A percentile compares a stretch with the other conserved stretches of the same genome.
phyloP scores from a whole-genome alignment of 495 filamentous ascomycete species.

The Hyphodiscus hymeniophilus region DNA sequence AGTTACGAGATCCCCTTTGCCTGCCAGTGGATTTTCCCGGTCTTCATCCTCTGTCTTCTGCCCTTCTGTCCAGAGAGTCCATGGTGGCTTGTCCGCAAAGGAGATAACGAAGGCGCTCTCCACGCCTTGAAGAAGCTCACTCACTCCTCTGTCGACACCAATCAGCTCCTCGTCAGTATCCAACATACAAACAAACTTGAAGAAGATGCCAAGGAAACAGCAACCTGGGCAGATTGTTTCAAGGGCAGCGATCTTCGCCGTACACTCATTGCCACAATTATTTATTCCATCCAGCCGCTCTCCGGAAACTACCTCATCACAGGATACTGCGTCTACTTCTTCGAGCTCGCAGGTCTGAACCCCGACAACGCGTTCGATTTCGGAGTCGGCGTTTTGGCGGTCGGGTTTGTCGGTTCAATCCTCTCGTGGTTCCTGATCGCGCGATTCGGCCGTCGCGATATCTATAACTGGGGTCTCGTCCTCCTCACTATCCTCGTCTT shows the following conservation, averaged over 20 bases:
- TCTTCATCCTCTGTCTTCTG: slow-evolving; percentile 45
- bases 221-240: slow-evolving; percentile 57
- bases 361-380: slow-evolving; percentile 21
- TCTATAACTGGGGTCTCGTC: slow-evolving; percentile 43
- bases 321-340: slow-evolving; percentile 63
- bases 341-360: slow-evolving; percentile 42
- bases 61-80: slow-evolving; percentile 58
- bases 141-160: neutral
- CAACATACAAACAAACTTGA: slow-evolving; percentile 4
- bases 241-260: slow-evolving; percentile 54
- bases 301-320: slow-evolving; percentile 30
- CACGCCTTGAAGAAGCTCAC: slow-evolving; percentile 36
- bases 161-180: slow-evolving; percentile 1
- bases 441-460: slow-evolving; percentile 37
- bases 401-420: slow-evolving; percentile 33
- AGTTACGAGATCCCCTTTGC: slow-evolving; percentile 15
- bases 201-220: neutral
- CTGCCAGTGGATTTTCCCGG: slow-evolving; percentile 61
- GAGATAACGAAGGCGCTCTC: slow-evolving; percentile 57
- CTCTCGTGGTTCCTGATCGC: slow-evolving; percentile 29
- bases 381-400: slow-evolving; percentile 32
- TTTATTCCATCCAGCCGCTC: slow-evolving; percentile 41
- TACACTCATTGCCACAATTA: slow-evolving; percentile 64
- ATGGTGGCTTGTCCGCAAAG: slow-evolving; percentile 15
- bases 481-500: slow-evolving; percentile 28